These are phyloP conservation scores for Didymosphaeria variabile DNA, from an alignment of 2,329 filamentous ascomycete species.

Conservation along the genomic window DNA sequence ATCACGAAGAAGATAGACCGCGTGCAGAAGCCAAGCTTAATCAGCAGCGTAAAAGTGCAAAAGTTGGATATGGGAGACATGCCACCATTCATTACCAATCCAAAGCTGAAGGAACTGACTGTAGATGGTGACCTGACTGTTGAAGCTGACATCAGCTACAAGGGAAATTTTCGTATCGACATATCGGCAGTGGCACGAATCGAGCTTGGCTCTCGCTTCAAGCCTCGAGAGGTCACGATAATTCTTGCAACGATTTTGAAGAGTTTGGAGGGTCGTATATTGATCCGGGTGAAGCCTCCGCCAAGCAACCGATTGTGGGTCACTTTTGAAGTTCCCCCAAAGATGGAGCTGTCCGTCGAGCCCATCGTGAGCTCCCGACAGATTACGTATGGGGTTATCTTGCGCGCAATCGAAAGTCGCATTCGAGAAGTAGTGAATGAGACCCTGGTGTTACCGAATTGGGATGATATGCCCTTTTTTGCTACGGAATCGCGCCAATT, in stretches of 20 bases:
- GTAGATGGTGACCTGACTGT: conserved; percentile 90
- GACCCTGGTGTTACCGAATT: conserved; percentile 89
- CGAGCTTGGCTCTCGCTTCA: conserved; percentile 87
- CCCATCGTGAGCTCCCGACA: conserved; percentile 94
- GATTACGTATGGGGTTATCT: conserved; percentile 91
- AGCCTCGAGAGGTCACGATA: conserved; percentile 87
- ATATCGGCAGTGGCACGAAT: conserved; percentile 93
- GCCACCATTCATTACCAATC: conserved; percentile 88
- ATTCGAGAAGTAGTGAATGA: conserved; percentile 95
- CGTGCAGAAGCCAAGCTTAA: conserved; percentile 89
- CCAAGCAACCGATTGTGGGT: conserved; percentile 98
- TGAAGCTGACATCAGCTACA: conserved; percentile 88
- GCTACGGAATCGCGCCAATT: conserved; percentile 79
- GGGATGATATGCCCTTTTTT: conserved; percentile 95
- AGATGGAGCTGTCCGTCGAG: conserved; percentile 92
- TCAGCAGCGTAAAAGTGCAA: conserved; percentile 83
- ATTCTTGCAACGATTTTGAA: conserved; percentile 86
- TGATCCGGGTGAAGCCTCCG: conserved; percentile 90
- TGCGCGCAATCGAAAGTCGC: conserved; percentile 91
- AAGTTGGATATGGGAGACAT: conserved; percentile 87
- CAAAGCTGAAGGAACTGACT: conserved; percentile 85
- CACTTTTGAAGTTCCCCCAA: conserved; percentile 91
- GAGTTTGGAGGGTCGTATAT: conserved; percentile 82
- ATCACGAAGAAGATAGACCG: conserved; percentile 96
- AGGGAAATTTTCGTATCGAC: conserved; percentile 87